Base-by-base conservation (phyloP, 2,329 filamentous ascomycete species). In the Dactylonectria estremocensis region DNA sequence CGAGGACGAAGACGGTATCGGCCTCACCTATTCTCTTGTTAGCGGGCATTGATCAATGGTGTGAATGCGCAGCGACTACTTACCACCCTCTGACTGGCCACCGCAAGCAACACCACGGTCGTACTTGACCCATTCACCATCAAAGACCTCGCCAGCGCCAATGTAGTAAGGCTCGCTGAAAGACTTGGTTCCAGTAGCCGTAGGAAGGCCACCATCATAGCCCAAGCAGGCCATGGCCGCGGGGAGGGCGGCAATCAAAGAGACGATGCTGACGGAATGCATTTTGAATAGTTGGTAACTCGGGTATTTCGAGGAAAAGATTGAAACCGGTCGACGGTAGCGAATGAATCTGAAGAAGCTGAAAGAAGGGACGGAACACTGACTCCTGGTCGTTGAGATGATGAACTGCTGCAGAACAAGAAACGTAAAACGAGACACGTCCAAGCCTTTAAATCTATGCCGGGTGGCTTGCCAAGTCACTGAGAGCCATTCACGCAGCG, bases 1-100 rank as follows among this genome's bases (percentile, higher is more conserved):
- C 75, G 28, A 84, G 79, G 53, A 82, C 73, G 68, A 84, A 84
- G 57, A 84, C 81, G 10, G 82, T 82, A 35, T 86, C 74, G 11
- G 50, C 61, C 53, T 67, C 61, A 31, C 72, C 71, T 73, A 43
- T 43, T 2, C 5, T 10, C 9, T 9, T 28, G 24, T 28, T 28
- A 28, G 24, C 24, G 24, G 24, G 24, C 62, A 3, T 69, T 49
- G 67, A 60, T 5, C 43, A 20, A 8, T 35, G 28, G 9, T 9
- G 3, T 33, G 4, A 1, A n/a, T 50, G 14, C 14, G 2, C 37
- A 6, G 10, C 35, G 5, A 53, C 46, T 48, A 71, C 83, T n/a
- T 74, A 77, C 77, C 79, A 60, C 84, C 84, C 76, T 87, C 85
- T 10, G 69, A 68, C 73, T 86, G 76, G 3, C 75, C 82, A 31